These are phyloP conservation scores for Cercospora sp. DNA, from an alignment of 2,329 filamentous ascomycete species.

Conservation along the genomic window DNA sequence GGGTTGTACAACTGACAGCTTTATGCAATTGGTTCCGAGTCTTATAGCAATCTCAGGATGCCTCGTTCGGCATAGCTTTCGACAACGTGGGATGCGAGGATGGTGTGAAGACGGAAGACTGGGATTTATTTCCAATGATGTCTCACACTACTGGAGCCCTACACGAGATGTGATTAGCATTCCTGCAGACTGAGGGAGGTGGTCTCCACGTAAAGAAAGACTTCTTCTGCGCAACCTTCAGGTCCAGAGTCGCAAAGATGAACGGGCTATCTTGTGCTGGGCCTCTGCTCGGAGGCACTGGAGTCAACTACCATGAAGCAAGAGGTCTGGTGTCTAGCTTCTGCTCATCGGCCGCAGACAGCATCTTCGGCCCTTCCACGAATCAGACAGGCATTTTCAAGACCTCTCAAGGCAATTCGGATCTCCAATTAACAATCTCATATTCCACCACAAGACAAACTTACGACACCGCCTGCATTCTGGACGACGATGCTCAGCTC, in stretches of 20 bases:
- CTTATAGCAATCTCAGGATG: not conserved
- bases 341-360: constrained; percentile 4
- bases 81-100: not conserved
- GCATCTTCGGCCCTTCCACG: not conserved
- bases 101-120: constrained; percentile 1
- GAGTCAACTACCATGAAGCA: constrained; percentile 20
- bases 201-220: not conserved
- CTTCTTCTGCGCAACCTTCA: not conserved
- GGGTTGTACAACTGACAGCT: not conserved
- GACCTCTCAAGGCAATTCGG: constrained; percentile 19
- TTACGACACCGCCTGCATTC: constrained; percentile 4
- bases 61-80: not conserved
- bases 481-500: not conserved
- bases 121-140: not conserved
- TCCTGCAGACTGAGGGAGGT: not conserved
- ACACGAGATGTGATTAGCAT: not conserved
- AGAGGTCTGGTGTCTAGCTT: constrained; percentile 14
- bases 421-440: constrained; percentile 16
- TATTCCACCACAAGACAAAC: constrained; percentile 5
- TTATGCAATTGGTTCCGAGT: not conserved
- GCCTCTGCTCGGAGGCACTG: constrained; percentile 15
- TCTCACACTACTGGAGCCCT: not conserved
- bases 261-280: constrained; percentile 11
- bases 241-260: not conserved
- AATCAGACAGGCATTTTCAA: constrained; percentile 16